phyloP scores from a whole-genome alignment of 805 yeast species.

The Barnettozyma populi region DNA sequence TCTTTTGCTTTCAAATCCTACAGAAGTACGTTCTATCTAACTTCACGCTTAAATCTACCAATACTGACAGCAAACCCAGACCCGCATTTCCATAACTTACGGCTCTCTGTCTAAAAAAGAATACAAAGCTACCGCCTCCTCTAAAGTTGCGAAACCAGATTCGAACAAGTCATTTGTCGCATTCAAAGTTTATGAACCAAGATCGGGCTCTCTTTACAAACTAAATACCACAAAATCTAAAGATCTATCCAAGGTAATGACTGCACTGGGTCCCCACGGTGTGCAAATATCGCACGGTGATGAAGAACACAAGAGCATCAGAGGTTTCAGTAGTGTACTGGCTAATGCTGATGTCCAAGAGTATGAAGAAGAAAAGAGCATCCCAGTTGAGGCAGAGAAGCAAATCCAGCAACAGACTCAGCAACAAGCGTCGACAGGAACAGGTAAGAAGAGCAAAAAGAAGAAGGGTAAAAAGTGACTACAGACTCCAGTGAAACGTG shows the following conservation, averaged over 20 bases:
- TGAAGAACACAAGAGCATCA: slow-evolving; percentile 6
- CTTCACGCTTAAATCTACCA: neutral
- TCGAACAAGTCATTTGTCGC: slow-evolving; percentile 18
- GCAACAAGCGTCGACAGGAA: neutral
- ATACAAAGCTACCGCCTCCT: slow-evolving; percentile 1
- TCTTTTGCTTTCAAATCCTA: slow-evolving; percentile 17
- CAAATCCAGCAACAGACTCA: slow-evolving; percentile 1
- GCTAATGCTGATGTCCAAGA: slow-evolving; percentile 22
- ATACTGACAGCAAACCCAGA: slow-evolving; percentile 11
- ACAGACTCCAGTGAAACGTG: neutral
- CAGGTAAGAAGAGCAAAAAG: slow-evolving; percentile 21
- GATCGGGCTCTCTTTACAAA: slow-evolving; percentile 55
- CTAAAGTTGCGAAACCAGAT: slow-evolving; percentile 9
- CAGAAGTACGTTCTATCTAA: slow-evolving; percentile 16
- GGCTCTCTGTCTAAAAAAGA: slow-evolving; percentile 21
- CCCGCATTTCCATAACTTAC: slow-evolving; percentile 24
- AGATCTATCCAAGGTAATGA: slow-evolving; percentile 63
- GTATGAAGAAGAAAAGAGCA: slow-evolving; percentile 6
- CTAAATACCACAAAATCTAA: slow-evolving; percentile 54
- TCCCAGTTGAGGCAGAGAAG: neutral
- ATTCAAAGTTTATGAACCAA: slow-evolving; percentile 64
- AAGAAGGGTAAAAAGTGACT: slow-evolving; percentile 20
- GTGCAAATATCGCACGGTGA: slow-evolving; percentile 27
- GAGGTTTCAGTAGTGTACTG: slow-evolving; percentile 22
- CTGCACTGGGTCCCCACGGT: slow-evolving; percentile 68